These are phyloP conservation scores for Globisporangium orthogonon DNA, from an alignment of 352 stramenopile species.

Conservation along the genomic window DNA sequence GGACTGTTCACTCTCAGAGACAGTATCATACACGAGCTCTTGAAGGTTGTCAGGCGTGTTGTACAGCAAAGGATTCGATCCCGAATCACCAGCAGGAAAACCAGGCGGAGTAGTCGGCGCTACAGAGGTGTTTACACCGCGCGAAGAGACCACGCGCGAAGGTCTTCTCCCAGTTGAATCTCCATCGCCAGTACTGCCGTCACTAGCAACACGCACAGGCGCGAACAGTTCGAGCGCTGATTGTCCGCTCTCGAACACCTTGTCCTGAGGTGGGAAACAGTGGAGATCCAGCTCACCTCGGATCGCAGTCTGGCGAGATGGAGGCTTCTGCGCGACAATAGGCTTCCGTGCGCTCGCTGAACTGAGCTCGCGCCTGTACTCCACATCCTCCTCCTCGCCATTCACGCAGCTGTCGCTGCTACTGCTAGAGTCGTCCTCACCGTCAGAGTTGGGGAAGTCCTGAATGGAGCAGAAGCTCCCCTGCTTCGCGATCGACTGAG, in stretches of 20 bases:
- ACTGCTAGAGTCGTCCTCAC: background rate
- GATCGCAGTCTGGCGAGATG: conserved; percentile 29
- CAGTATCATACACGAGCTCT: conserved; percentile 9
- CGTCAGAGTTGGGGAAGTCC: conserved; percentile 3
- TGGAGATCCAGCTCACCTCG: conserved; percentile 19
- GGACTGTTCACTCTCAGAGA: background rate
- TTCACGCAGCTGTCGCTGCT: background rate
- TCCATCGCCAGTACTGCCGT: background rate
- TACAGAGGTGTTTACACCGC: too few species aligned
- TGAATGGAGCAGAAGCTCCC: conserved; percentile 10
- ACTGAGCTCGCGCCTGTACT: background rate
- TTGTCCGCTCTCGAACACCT: background rate
- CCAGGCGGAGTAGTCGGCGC: too few species aligned
- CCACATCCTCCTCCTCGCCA: background rate
- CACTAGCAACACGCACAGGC: background rate
- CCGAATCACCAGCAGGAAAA: too few species aligned
- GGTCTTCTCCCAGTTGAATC: background rate
- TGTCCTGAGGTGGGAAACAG: background rate
- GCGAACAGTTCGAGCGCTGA: background rate
- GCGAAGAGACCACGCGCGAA: background rate
- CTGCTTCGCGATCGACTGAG: conserved; percentile 1
- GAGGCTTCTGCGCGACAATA: background rate
- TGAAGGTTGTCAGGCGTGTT: conserved; percentile 14
- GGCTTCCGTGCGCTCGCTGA: background rate
- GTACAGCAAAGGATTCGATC: conserved; percentile 5